phyloP scores from a whole-genome alignment of 441 rosid species.

The Dalechampia spathulata region DNA sequence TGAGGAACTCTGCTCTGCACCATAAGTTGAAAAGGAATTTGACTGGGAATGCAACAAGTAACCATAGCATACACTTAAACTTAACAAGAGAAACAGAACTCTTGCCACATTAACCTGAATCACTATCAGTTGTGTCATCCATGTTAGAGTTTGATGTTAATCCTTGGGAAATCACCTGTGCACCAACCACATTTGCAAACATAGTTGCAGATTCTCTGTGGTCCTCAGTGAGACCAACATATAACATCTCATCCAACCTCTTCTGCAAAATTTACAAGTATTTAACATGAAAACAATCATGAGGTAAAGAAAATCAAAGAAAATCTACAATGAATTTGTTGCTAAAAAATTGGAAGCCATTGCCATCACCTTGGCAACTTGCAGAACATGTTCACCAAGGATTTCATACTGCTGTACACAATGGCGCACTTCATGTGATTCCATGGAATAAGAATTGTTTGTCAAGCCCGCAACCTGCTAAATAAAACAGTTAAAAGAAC shows the following conservation, averaged over 20 bases:
- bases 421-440: conserved; percentile 78
- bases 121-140: conserved; percentile 20
- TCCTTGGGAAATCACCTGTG: conserved; percentile 72
- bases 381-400: conserved; percentile 73
- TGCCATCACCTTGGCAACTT: conserved; percentile 78
- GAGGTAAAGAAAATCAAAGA: conserved; percentile 19
- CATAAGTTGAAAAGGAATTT: conserved; percentile 16
- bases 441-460: conserved; percentile 68
- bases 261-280: conserved; percentile 67
- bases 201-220: conserved; percentile 93
- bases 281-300: conserved; percentile 39
- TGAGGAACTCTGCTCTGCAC: conserved; percentile 45
- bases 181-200: conserved; percentile 89
- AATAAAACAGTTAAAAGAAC: conserved; percentile 9
- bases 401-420: conserved; percentile 65
- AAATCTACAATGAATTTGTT: conserved; percentile 12
- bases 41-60: not conserved
- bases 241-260: conserved; percentile 87
- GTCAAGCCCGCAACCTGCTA: conserved; percentile 92
- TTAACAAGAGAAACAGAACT: not conserved
- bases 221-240: conserved; percentile 95
- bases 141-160: conserved; percentile 30
- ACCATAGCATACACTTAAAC: not conserved
- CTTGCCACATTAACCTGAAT: conserved; percentile 41
- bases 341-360: conserved; percentile 11